Conservation (phyloP, 495 filamentous ascomycete genomes). For the Peziza echinospora region DNA sequence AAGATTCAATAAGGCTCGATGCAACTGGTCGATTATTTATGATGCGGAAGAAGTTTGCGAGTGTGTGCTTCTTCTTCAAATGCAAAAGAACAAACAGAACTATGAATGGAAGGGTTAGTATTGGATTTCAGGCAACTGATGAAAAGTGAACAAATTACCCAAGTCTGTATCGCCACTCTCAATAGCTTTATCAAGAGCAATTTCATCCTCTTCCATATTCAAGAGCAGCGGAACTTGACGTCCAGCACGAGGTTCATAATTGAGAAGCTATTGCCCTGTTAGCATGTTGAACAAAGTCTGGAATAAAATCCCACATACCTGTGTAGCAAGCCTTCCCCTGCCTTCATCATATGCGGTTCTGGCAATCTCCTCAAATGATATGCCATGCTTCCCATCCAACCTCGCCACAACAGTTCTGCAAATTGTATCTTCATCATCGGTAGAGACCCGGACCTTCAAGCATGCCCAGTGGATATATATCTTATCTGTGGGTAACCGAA, state of each 20-base stretch:
- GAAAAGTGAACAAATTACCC: conserved; percentile 8
- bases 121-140: too few relatives aligned
- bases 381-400: conserved; percentile 64
- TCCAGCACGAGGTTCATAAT: conserved; percentile 80
- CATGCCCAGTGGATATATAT: conserved; percentile 96
- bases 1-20: conserved; percentile 71
- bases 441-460: conserved; percentile 69
- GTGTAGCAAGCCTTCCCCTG: conserved; percentile 60
- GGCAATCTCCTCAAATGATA: conserved; percentile 87
- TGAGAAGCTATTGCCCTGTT: conserved; percentile 52
- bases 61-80: conserved; percentile 71
- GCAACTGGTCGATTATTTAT: conserved; percentile 74
- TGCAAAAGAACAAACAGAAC: conserved; percentile 75
- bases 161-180: conserved; percentile 89
- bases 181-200: conserved; percentile 91
- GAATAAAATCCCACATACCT: conserved; percentile 20
- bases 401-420: conserved; percentile 73
- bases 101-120: neutral
- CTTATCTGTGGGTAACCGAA: conserved; percentile 63
- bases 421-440: conserved; percentile 69
- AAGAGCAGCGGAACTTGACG: conserved; percentile 89
- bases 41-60: conserved; percentile 79
- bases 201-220: conserved; percentile 85
- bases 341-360: conserved; percentile 93
- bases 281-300: too few relatives aligned